These are phyloP conservation scores for Thermoascus crustaceus DNA, from an alignment of 2,329 filamentous ascomycete genomes.

Conservation along the genomic window DNA sequence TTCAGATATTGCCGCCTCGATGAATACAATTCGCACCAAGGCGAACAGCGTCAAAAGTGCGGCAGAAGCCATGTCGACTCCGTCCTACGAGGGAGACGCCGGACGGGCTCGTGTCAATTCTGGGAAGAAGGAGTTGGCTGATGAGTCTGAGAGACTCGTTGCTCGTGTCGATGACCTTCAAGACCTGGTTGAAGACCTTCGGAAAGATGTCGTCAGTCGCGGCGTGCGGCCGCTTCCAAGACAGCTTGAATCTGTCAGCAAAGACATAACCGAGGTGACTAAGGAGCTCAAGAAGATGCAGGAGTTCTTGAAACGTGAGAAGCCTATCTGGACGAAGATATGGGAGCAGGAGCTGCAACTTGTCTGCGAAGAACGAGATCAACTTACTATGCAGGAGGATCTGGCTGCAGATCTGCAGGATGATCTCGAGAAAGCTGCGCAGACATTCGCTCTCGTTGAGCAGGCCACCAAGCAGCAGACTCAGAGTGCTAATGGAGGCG, in stretches of 20 bases:
- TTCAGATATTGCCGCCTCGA: conserved; percentile 77
- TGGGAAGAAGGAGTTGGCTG: conserved; percentile 77
- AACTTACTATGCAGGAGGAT: conserved; percentile 94
- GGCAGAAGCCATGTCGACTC: conserved; percentile 62
- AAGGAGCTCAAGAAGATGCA: conserved; percentile 91
- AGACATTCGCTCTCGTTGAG: conserved; percentile 91
- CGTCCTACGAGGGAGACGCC: conserved; percentile 64
- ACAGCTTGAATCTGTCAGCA: conserved; percentile 80
- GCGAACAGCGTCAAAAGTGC: conserved; percentile 71
- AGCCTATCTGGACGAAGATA: conserved; percentile 96
- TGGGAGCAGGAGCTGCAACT: conserved; percentile 97
- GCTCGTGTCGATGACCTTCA: conserved; percentile 93
- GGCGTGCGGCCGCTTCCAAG: conserved; percentile 85
- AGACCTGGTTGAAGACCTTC: conserved; percentile 89
- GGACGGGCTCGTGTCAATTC: conserved; percentile 77
- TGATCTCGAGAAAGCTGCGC: conserved; percentile 86
- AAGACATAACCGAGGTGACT: conserved; percentile 72
- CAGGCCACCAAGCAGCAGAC: conserved; percentile 98
- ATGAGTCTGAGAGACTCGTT: conserved; percentile 85
- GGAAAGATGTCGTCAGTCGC: conserved; percentile 90
- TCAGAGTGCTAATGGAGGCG: conserved; percentile 48
- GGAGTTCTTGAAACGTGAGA: conserved; percentile 83
- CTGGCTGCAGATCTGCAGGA: conserved; percentile 85
- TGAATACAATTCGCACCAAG: conserved; percentile 74
- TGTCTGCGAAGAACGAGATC: conserved; percentile 89